Conservation (phyloP, 495 filamentous ascomycete species). For the Xylaria grammica region DNA sequence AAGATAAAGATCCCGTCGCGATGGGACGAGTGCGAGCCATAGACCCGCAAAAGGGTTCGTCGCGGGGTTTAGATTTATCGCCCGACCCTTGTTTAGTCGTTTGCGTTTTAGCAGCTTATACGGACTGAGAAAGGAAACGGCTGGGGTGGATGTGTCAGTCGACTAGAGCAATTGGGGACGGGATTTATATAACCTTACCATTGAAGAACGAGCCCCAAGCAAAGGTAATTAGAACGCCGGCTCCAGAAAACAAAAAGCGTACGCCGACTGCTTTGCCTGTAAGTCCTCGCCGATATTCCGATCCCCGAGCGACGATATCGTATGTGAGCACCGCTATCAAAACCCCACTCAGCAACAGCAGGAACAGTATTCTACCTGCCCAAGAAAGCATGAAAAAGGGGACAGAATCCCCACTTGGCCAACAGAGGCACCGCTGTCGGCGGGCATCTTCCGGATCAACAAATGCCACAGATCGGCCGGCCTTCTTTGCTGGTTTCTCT, state of each 20-base stretch:
- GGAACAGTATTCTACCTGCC: constrained; percentile 30
- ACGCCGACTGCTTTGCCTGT: constrained; percentile 37
- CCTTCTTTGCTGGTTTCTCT: constrained; percentile 19
- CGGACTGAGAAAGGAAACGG: constrained; percentile 34
- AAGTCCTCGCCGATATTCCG: constrained; percentile 32
- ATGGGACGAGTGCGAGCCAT: constrained; percentile 23
- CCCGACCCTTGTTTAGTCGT: constrained; percentile 27
- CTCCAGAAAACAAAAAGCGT: constrained; percentile 38
- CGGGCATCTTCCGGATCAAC: constrained; percentile 8
- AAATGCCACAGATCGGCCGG: constrained; percentile 23
- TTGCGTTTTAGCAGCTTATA: constrained; percentile 29
- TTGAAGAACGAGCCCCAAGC: constrained; percentile 43
- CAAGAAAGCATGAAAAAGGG: constrained; percentile 40
- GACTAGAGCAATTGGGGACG: neutral
- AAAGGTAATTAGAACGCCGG: constrained; percentile 37
- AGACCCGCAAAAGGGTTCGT: constrained; percentile 40
- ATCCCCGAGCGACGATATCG: constrained; percentile 29
- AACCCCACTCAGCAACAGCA: constrained; percentile 29
- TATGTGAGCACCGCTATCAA: constrained; percentile 33
- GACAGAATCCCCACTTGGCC: constrained; percentile 10
- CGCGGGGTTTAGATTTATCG: constrained; percentile 26
- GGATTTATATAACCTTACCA: constrained; percentile 22
- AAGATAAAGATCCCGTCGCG: constrained; percentile 34
- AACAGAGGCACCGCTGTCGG: neutral
- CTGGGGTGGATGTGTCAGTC: constrained; percentile 26